A percentile compares a stretch with the other conserved stretches of the same genome.
Conservation (phyloP, 2,329 filamentous ascomycete genomes). For the Teratosphaeria nubilosa region DNA sequence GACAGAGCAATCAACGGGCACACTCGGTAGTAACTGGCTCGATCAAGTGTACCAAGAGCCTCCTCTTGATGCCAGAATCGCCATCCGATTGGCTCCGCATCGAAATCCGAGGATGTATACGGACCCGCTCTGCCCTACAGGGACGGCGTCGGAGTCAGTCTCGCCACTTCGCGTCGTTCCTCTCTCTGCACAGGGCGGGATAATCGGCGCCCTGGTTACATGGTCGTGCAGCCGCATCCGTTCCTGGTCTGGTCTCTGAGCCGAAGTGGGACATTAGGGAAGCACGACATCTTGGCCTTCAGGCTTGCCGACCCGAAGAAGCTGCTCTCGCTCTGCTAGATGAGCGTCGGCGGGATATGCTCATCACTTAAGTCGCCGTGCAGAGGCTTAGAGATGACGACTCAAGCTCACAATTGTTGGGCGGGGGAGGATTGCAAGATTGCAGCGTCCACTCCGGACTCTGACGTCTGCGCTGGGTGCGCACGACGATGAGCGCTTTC, state of each 20-base stretch:
- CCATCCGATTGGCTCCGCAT: background rate
- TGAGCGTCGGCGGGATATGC: background rate
- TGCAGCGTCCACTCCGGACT: too few species aligned
- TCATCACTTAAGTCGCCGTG: background rate
- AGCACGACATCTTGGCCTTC: background rate
- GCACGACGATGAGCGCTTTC: too few species aligned
- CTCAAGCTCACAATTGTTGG: background rate
- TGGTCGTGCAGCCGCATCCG: background rate
- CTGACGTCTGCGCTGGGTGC: too few species aligned
- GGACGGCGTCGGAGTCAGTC: background rate
- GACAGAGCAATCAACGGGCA: background rate
- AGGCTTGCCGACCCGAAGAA: background rate
- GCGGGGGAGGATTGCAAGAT: too few species aligned
- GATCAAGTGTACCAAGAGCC: background rate
- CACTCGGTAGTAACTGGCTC: background rate
- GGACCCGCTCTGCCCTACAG: background rate
- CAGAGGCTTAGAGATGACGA: background rate
- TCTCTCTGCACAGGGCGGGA: background rate
- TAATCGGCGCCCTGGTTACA: background rate
- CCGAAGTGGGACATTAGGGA: background rate
- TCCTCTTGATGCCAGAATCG: background rate
- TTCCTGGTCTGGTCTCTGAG: background rate
- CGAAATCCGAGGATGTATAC: background rate
- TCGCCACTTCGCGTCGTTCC: background rate
- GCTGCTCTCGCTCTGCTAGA: background rate